Base-by-base conservation (phyloP, 805 yeast species). In the Monosporozyma aerobia region DNA sequence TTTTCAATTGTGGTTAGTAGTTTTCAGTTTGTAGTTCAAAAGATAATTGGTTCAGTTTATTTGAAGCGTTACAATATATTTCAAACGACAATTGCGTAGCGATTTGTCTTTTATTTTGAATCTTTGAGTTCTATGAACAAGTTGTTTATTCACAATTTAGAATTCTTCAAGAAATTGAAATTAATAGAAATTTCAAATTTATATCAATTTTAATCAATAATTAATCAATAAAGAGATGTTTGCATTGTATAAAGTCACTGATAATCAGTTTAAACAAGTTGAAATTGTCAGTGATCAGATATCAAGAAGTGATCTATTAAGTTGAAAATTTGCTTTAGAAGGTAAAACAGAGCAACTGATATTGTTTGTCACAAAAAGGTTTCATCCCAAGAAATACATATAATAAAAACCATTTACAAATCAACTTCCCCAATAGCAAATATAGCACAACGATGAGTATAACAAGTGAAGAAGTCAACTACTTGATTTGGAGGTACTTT, bases 401-500 rank as follows among this genome's bases (percentile, higher is more conserved):
- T 27, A 27, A 27, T 19, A 9, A 47, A 25, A 35, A 46, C 37
- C 19, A 19, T 32, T 32, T 32, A 35, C 8, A n/a, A 13, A 13
- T 35, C n/a, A 35, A 35, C 14, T 35, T 3, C 7, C 6, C 14
- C n/a, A 14, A 35, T 35, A 35, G 4, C 39, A 35, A 14, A 13
- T 13, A 13, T 14, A 35, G n/a, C 39, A 35, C 16, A 46, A 43
- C 14, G 5, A 88, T 89, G 96, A 85, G 95, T 27, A 71, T 92
- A 48, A 79, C 94, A 5, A 84, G 94, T 53, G 81, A 78, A 53
- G 95, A 90, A 69, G 78, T 92, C 51, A 94, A 92, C 73, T 92
- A 92, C 65, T 77, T 94, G 59, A 80, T 92, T 51, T 94, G 97
- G 96, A 73, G 97, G 56, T 94, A 92, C 63, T 75, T 90, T 40